Base-by-base conservation (phyloP, 2,329 filamentous ascomycete genomes). In the Herpotrichia juniperi region DNA sequence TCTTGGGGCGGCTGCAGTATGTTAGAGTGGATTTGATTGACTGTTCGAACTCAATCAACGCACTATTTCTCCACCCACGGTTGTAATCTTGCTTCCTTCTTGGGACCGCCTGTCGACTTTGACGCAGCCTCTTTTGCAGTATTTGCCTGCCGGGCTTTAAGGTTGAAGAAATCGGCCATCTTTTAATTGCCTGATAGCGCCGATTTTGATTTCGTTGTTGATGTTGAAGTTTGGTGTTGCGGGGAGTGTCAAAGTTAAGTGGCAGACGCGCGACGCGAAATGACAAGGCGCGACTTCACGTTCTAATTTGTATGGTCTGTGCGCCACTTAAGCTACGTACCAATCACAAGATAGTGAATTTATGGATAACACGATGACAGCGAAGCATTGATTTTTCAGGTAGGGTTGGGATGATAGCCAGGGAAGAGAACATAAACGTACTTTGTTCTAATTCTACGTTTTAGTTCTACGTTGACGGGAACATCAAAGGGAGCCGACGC, bases 41-140 rank as follows among this genome's bases (percentile, higher is more conserved):
- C n/a, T 17, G 24, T 17, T 11, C 21, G 26, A 14, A 24, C 10
- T 26, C 14, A 14, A 32, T 31, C 24, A n/a, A 57, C 71, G 50
- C 80, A 96, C 93, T 97, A 97, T 90, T 97, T 97, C 80, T 97
- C 94, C 47, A 97, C 93, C 94, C 94, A 99, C 66, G 94, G 94
- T 69, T 97, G 93, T 62, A 87, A 81, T 67, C 84, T 83, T 25
- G 80, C 80, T 53, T 89, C 85, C 69, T 84, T 88, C 67, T 80
- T 82, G 52, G 79, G 75, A 26, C 78, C 83, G 59, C 24, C 17
- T 7, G 87, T 82, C 48, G 81, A 75, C 75, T 93, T 96, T 47
- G 82, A 82, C 39, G 88, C 85, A 73, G 85, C 88, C 1, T 80
- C 82, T n/a, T 89, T 87, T 10, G 87, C 89, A 48, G 88, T 89